Conservation (phyloP, 2,329 filamentous ascomycete species). For the Cadophora gregata region DNA sequence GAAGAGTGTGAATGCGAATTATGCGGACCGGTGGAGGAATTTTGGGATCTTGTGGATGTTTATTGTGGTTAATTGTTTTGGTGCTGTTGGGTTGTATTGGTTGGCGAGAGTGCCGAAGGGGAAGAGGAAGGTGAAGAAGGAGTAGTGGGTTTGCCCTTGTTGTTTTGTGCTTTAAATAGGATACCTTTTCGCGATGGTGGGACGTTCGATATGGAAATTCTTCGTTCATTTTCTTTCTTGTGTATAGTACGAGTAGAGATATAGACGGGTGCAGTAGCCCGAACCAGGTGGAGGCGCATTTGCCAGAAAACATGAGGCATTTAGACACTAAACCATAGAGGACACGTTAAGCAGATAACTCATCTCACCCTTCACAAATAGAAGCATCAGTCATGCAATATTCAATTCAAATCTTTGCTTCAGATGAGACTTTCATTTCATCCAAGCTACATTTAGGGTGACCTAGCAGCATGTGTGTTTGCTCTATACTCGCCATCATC, state of each 20-base stretch:
- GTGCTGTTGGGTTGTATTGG: constrained; percentile 61
- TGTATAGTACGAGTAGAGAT: not conserved
- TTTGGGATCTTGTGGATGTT: constrained; percentile 67
- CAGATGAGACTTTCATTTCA: not conserved
- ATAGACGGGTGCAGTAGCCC: not conserved
- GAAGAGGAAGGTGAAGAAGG: constrained; percentile 23
- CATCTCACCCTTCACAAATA: not conserved
- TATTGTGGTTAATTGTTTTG: constrained; percentile 59
- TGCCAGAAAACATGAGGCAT: no score
- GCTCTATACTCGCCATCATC: not conserved
- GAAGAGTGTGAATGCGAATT: constrained; percentile 55
- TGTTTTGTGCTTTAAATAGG: not conserved
- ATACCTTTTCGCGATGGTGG: constrained; percentile 1
- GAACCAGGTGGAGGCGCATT: no score
- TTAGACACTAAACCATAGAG: not conserved
- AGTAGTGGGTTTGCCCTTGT: constrained; percentile 31
- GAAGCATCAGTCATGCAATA: not conserved
- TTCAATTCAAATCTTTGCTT: not conserved
- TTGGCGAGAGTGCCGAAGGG: constrained; percentile 53
- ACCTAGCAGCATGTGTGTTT: not conserved
- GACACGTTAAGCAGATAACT: not conserved
- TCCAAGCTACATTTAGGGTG: not conserved
- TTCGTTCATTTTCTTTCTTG: constrained; percentile 2
- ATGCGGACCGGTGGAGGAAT: constrained; percentile 68
- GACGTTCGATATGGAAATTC: not conserved